Evolutionary conservation across 192 early-diverging fungal genomes (phyloP), one percentile per base, ranked within the genome.

Genomic region (Gryganskiella cystojenkinii): DNA sequence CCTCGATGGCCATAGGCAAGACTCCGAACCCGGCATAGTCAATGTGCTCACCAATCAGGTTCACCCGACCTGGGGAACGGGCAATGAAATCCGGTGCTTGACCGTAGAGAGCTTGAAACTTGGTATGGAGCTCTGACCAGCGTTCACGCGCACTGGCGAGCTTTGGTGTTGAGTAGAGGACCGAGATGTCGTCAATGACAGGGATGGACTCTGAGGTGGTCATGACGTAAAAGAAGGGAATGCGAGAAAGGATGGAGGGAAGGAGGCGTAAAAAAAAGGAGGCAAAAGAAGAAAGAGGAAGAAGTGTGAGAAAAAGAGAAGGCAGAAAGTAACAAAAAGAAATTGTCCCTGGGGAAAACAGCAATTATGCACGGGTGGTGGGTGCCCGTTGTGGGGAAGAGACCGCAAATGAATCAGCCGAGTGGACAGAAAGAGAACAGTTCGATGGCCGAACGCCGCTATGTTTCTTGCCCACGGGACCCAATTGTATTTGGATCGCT

Each of bases 11-110:
- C 96, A 97, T 97, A 35, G 97, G 97, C 24, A 99, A 86, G 17
- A 99, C 97, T 19, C 93, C 93, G 63, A 92, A 94, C 25, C 95
- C 96, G 67, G 90, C 92, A 84, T 97, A 97, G 84, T 99, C 97
- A 51, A 99, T 93, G 75, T 99, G 97, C 74, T 99, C 97, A 37
- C 96, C 97, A 73, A 98, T 98, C 34, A 98, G 84, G 83, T 98
- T 98, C 33, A 97, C 95, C n/a, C 95, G 87, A 40, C 97, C 97
- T 4, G 97, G 96, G 3, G 93, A 90, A 33, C 97, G 90, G 40
- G 91, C 93, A 54, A 93, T 90, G 81, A 96, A 95, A 34, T 92
- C 89, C 0, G 95, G 94, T 43, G 75, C 59, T 52, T 67, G 58
- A 52, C 90, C 88, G 57, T 85, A 92, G 14, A 55, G 50, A 3